A percentile compares a stretch with the other conserved stretches of the same genome.
Conservation (phyloP, 257 asterid genomes). For the Phtheirospermum japonicum region DNA sequence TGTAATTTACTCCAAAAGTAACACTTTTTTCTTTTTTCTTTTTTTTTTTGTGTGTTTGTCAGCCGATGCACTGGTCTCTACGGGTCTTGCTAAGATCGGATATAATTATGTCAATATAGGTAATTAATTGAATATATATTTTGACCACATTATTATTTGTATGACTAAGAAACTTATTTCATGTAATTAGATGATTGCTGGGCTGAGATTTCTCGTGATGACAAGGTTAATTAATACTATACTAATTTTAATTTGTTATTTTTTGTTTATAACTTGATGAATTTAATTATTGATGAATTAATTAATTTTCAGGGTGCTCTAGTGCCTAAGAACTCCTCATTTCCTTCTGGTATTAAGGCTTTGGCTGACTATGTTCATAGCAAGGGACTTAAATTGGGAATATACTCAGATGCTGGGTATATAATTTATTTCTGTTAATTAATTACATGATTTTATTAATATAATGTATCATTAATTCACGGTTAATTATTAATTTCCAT, state of each 20-base stretch:
- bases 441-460: not conserved
- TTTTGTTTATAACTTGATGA: no score
- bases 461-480: not conserved
- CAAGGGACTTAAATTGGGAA: slow-evolving; percentile 90
- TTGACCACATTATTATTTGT: no score
- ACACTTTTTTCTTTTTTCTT: not conserved
- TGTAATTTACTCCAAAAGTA: no score
- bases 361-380: slow-evolving; percentile 83
- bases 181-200: slow-evolving; percentile 73
- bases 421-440: not conserved
- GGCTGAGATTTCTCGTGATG: slow-evolving; percentile 68
- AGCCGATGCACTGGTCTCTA: slow-evolving; percentile 92
- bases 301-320: slow-evolving; percentile 57
- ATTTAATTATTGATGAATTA: no score
- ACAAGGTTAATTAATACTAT: slow-evolving; percentile 46
- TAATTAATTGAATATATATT: slow-evolving; percentile 27
- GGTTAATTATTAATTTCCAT: slow-evolving; percentile 15
- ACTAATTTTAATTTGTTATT: no score
- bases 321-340: slow-evolving; percentile 65
- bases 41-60: slow-evolving; percentile 34
- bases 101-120: slow-evolving; percentile 80
- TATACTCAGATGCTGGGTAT: slow-evolving; percentile 95
- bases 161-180: no score
- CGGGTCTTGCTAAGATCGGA: slow-evolving; percentile 82
- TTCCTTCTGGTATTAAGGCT: slow-evolving; percentile 92